Conservation (phyloP, 2,329 filamentous ascomycete genomes). For the Venturia nashicola region DNA sequence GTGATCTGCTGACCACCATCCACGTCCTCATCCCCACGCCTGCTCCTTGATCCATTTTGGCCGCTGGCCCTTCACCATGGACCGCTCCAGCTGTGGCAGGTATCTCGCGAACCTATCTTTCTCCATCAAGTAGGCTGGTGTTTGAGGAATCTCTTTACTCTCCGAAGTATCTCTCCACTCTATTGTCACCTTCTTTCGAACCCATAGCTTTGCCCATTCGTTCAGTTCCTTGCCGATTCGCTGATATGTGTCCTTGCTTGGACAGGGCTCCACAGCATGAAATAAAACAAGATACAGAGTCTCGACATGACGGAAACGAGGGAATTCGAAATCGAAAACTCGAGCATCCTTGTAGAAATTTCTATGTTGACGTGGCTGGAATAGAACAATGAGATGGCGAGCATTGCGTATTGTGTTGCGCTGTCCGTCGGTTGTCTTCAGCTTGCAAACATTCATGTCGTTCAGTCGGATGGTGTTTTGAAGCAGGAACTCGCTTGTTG, state of each 20-base stretch:
- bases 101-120: neutral
- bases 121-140: neutral
- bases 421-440: neutral
- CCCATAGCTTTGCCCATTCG: neutral
- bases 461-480: neutral
- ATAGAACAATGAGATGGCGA: neutral
- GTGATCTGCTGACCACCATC: too few relatives aligned
- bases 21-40: neutral
- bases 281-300: neutral
- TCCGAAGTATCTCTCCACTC: neutral
- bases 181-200: neutral
- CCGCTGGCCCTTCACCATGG: neutral
- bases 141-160: neutral
- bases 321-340: neutral
- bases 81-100: neutral
- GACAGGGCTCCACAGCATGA: neutral
- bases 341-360: neutral
- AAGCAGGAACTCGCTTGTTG: neutral
- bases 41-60: neutral
- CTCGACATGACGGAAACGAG: neutral
- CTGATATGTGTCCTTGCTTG: neutral
- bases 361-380: neutral
- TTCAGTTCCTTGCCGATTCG: neutral
- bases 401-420: neutral
- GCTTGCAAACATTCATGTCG: neutral